Conservation (phyloP, 83 land plant genomes). For the Picea engelmannii region DNA sequence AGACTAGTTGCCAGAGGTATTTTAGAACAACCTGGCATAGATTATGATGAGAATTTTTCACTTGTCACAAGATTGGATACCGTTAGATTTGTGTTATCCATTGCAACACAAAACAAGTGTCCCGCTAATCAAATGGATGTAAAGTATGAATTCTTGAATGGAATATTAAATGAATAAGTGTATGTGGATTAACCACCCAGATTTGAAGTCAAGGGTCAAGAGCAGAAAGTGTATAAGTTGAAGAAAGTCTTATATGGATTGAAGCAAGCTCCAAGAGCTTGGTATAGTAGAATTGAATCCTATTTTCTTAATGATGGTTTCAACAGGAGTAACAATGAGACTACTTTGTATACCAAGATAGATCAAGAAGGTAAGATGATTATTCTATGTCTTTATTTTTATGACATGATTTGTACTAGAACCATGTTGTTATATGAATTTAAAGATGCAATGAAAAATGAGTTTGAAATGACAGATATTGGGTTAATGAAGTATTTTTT, state of each 20-base stretch:
- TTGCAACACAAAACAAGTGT: constrained; percentile 27
- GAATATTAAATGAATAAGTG: constrained; percentile 23
- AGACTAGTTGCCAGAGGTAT: constrained; percentile 34
- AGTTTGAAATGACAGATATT: too few species aligned
- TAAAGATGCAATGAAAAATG: not conserved
- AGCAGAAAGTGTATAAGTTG: constrained; percentile 31
- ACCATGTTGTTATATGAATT: not conserved
- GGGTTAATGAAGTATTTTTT: not conserved
- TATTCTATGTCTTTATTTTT: constrained; percentile 14
- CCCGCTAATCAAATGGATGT: too few species aligned
- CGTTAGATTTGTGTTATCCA: constrained; percentile 23
- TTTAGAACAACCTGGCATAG: constrained; percentile 22
- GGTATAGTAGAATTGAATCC: constrained; percentile 24
- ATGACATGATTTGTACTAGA: constrained; percentile 17
- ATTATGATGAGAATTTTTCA: constrained; percentile 31
- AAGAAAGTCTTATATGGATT: constrained; percentile 28
- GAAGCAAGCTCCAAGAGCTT: constrained; percentile 36
- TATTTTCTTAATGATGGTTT: constrained; percentile 16
- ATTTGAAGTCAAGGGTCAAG: constrained; percentile 17
- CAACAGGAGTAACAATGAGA: constrained; percentile 18
- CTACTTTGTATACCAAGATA: not conserved
- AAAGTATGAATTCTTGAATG: constrained; percentile 6
- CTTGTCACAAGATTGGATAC: constrained; percentile 33
- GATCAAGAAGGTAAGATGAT: not conserved
- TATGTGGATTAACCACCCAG: constrained; percentile 27